Evolutionary conservation across 768 basidiomycete species (phyloP), one percentile per base, ranked within the genome.

Genomic region (Cystoderma amianthinum): DNA sequence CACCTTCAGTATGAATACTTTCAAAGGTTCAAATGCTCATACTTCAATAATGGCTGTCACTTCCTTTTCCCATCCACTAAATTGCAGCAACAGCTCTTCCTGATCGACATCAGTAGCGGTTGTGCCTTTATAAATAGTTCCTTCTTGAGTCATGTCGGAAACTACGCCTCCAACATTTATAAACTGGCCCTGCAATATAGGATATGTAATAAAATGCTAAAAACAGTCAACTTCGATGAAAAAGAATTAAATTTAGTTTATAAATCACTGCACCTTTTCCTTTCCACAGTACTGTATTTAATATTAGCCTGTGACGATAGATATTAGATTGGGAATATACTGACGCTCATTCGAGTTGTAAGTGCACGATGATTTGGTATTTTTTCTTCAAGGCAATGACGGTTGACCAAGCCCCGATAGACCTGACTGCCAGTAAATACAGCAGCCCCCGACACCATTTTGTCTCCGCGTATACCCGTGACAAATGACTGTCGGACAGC

Each of bases 181-280:
- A 1, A 56, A 17, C 4, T 48, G 43, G 5, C 65, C 60, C 25
- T 55, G 49, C 2, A 52, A 54, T 33, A 67, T 48, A 0, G 64
- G 65, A 41, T 61, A 68, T 7, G 50, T 46, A 2, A 64, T 52
- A 4, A 67, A 16, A 21, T 57, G 57, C 69, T 71, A 23, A 30
- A 40, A 30, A 4, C 20, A 10, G 30, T 32, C 28, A 30, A 9
- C 15, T 9, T 15, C 28, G 9, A 30, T 15, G 10, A 30, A 9
- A 30, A 15, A 9, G n/a, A n/a, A n/a, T n/a, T n/a, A n/a, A n/a
- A n/a, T n/a, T n/a, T 9, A 9, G 9, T 9, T 9, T 9, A 30
- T 30, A 30, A 15, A 15, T 9, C 10, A 39, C 9, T 22, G 2
- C 13, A 24, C 38, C 22, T 39, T 19, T 9, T 9, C 17, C 13